Base-by-base conservation (phyloP, 495 filamentous ascomycete species). In the Rostrohypoxylon terebratum region DNA sequence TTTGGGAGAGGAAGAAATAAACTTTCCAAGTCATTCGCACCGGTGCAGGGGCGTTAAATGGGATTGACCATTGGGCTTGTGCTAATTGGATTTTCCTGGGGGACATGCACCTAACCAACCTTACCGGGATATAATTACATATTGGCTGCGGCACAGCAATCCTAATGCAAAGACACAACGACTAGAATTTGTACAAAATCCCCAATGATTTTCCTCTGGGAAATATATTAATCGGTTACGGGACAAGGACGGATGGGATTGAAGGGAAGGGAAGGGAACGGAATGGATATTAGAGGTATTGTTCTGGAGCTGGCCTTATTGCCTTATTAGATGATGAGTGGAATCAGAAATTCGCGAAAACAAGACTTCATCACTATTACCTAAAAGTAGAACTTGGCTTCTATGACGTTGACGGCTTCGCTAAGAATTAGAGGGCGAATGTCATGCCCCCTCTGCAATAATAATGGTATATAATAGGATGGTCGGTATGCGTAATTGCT, bases 261-360 rank as follows among this genome's bases (percentile, higher is more conserved):
- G 64, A 45, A 23, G 13, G 48, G 64, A 34, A 16, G 16, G 47
- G 55, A 59, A 45, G 23, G 16, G 48, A 59, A 45, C 23, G 16
- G 47, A 48, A 73, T 73, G 65, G 71, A 66, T 73, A 73, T 62
- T 51, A 61, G 48, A 59, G 38, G 25, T 60, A 59, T 54, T 54
- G 57, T 66, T 62, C 42, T 62, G 48, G 61, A 57, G 57, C 28
- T 66, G 55, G 62, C 71, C 66, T 69, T 73, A 34, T 61, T 51
- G 62, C 71, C 66, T 69, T 73, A 34, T 61, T 51, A 73, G 71
- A 69, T 59, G 70, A 67, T 34, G 70, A 67, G 23, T 55, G 38
- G 57, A 58, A 58, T 57, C 38, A 59, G 31, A 54, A 59, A 59
- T 50, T 50, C 34, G 44, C 14, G 55, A 59, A 59, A 59, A 61